A percentile compares a stretch with the other conserved stretches of the same genome.
Evolutionary conservation across 2,329 filamentous ascomycete genomes (phyloP).

Genomic region (Diaporthe australafricana): DNA sequence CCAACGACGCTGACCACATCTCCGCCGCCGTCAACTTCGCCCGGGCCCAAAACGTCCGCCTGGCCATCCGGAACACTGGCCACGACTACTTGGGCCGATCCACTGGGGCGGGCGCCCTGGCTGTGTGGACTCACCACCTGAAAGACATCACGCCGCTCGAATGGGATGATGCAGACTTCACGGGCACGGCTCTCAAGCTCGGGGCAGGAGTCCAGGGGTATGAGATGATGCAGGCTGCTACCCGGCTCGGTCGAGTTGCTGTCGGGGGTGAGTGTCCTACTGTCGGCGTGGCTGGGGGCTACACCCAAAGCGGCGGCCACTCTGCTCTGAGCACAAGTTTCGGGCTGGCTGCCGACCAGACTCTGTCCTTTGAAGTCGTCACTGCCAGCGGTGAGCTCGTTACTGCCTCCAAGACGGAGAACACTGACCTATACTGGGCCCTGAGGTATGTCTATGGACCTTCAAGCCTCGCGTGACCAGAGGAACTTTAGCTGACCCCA

Average conservation of each 20-base stretch:
- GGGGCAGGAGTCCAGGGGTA: conserved; percentile 65
- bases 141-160: conserved; percentile 46
- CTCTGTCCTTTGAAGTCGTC: conserved; percentile 61
- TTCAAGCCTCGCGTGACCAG: background rate
- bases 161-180: conserved; percentile 45
- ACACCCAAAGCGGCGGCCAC: conserved; percentile 65
- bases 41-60: conserved; percentile 51
- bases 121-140: conserved; percentile 60
- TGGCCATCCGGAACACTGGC: conserved; percentile 58
- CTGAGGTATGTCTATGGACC: conserved; percentile 43
- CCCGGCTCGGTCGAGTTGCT: conserved; percentile 53
- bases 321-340: conserved; percentile 62
- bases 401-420: conserved; percentile 52
- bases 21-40: conserved; percentile 47
- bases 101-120: conserved; percentile 47
- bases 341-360: conserved; percentile 61
- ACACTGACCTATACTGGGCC: conserved; percentile 63
- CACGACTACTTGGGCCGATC: conserved; percentile 49
- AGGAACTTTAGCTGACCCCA: background rate
- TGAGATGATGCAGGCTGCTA: conserved; percentile 62
- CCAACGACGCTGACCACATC: conserved; percentile 38
- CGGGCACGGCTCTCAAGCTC: conserved; percentile 63
- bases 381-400: conserved; percentile 56
- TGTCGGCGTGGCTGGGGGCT: conserved; percentile 62
- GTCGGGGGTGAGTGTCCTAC: conserved; percentile 46